A percentile compares a stretch with the other conserved stretches of the same genome.
phyloP scores from a whole-genome alignment of 352 stramenopile species.

The Pythium apleroticum region DNA sequence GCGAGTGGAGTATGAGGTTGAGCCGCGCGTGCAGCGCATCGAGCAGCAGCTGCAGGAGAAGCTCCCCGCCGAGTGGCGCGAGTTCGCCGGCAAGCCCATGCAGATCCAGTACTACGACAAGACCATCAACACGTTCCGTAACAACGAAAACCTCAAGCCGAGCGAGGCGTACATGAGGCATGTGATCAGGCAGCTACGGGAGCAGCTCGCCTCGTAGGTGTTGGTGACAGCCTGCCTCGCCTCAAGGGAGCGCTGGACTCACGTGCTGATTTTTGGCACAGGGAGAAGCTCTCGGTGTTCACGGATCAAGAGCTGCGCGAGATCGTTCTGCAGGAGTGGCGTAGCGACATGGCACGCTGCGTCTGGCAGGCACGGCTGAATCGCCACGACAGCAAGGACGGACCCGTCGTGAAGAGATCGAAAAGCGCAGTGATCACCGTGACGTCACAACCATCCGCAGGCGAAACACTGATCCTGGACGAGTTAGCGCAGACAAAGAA shows the following conservation, averaged over 20 bases:
- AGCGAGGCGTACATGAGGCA: slow-evolving; percentile 45
- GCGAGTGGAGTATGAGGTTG: slow-evolving; percentile 40
- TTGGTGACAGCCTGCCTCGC: too few relatives aligned
- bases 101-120: slow-evolving; percentile 61
- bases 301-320: slow-evolving; percentile 45
- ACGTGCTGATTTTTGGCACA: not conserved
- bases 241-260: not conserved
- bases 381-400: slow-evolving; percentile 52
- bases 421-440: slow-evolving; percentile 51
- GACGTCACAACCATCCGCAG: slow-evolving; percentile 24
- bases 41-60: slow-evolving; percentile 52
- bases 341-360: slow-evolving; percentile 52
- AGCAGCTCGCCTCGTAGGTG: slow-evolving; percentile 40
- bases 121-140: slow-evolving; percentile 63
- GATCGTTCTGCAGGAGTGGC: slow-evolving; percentile 64
- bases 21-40: slow-evolving; percentile 42
- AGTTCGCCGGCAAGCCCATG: slow-evolving; percentile 50
- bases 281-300: slow-evolving; percentile 27
- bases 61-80: slow-evolving; percentile 44
- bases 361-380: slow-evolving; percentile 60
- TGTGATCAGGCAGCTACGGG: slow-evolving; percentile 39
- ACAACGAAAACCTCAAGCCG: slow-evolving; percentile 49
- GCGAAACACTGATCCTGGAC: slow-evolving; percentile 21
- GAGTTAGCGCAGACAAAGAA: slow-evolving; percentile 15
- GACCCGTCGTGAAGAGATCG: slow-evolving; percentile 54